phyloP scores from a whole-genome alignment of 2,329 filamentous ascomycete species.

The Rugonectria rugulosa region DNA sequence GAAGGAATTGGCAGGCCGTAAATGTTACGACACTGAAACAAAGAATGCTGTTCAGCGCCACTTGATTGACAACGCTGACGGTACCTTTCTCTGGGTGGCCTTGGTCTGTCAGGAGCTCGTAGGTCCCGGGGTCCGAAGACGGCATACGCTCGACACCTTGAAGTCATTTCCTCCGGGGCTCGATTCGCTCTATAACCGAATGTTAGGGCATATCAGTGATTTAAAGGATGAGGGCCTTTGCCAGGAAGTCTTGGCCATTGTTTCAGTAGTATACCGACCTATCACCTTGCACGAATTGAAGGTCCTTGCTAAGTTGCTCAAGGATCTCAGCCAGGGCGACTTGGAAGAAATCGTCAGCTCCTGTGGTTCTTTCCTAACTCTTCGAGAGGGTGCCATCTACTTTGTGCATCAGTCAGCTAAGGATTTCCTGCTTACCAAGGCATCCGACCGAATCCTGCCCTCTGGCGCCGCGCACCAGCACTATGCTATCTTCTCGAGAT shows the following conservation, averaged over 20 bases:
- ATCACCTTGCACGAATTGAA: conserved; percentile 46
- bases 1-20: neutral
- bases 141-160: conserved; percentile 28
- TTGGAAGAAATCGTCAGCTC: conserved; percentile 40
- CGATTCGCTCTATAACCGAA: conserved; percentile 46
- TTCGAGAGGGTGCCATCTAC: conserved; percentile 40
- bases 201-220: conserved; percentile 44
- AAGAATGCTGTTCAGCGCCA: conserved; percentile 15
- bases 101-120: conserved; percentile 31
- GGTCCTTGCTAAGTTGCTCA: conserved; percentile 27
- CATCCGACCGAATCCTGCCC: conserved; percentile 40
- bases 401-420: conserved; percentile 55
- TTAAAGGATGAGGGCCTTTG: conserved; percentile 42
- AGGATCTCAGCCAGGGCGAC: conserved; percentile 16
- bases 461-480: conserved; percentile 37
- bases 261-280: conserved; percentile 45
- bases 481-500: conserved; percentile 43
- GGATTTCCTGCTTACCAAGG: conserved; percentile 46
- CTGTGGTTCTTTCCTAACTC: conserved; percentile 50
- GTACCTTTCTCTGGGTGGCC: conserved; percentile 43
- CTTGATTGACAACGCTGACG: conserved; percentile 43
- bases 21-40: conserved; percentile 3
- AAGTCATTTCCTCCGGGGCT: conserved; percentile 45
- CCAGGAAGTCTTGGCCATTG: conserved; percentile 43
- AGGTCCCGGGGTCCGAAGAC: neutral